Evolutionary conservation across 305 asterid genomes (phyloP).

Genomic region (Rubia tinctorum): DNA sequence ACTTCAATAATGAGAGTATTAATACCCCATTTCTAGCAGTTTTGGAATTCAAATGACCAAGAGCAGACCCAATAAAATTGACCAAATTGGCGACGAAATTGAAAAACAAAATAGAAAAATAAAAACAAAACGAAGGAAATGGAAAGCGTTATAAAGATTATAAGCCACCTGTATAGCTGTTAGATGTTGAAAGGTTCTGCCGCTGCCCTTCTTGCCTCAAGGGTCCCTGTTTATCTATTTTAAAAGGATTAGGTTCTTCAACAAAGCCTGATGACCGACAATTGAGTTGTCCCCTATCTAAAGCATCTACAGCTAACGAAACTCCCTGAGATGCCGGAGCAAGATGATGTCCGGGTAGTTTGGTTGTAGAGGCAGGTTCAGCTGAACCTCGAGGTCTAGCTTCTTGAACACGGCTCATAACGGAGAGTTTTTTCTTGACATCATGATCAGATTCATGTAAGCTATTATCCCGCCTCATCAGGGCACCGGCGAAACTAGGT

Average conservation of each 20-base stretch:
- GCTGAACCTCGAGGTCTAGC: slow-evolving; percentile 40
- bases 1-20: neutral
- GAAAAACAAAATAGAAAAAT: neutral
- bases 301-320: slow-evolving; percentile 59
- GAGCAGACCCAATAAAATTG: neutral
- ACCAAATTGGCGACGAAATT: neutral
- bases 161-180: slow-evolving; percentile 45
- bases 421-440: slow-evolving; percentile 29
- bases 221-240: slow-evolving; percentile 41
- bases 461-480: slow-evolving; percentile 59
- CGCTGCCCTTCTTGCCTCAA: slow-evolving; percentile 38
- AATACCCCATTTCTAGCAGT: neutral
- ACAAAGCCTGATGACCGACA: slow-evolving; percentile 41
- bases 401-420: slow-evolving; percentile 33
- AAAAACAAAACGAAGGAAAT: slow-evolving; percentile 2
- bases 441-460: slow-evolving; percentile 35
- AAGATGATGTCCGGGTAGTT: slow-evolving; percentile 51
- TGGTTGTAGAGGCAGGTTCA: slow-evolving; percentile 62
- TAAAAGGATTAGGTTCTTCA: slow-evolving; percentile 41
- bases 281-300: slow-evolving; percentile 35
- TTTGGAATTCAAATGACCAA: neutral
- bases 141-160: neutral
- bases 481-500: slow-evolving; percentile 85
- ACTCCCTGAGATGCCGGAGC: slow-evolving; percentile 58
- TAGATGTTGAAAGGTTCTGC: slow-evolving; percentile 35